Base-by-base conservation (phyloP, 371 early-diverging fungal species). In the Mortierella sp. region DNA sequence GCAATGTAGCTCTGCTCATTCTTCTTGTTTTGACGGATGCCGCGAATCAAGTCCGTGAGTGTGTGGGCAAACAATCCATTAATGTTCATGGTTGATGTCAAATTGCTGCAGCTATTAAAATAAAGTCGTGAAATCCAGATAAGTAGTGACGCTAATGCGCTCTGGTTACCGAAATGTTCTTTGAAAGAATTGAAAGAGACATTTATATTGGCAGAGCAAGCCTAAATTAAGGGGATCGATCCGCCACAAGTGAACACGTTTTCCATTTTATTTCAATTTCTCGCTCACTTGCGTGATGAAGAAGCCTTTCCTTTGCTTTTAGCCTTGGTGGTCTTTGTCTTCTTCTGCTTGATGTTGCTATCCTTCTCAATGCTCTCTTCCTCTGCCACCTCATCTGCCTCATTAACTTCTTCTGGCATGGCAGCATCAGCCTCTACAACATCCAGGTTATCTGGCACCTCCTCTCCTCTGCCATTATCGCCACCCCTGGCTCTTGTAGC, bases 1-100 rank as follows among this genome's bases (percentile, higher is more conserved):
- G 91, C 85, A 68, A 98, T 95, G 85, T 95, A 97, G 59, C 89
- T 88, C 66, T 93, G 92, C 74, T 97, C 96, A 74, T 94, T 93
- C 74, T 93, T 91, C 80, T 97, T 96, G 89, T 96, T 95, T 49
- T 97, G 93, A 34, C 99, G 90, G 57, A 97, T 91, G 19, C 97
- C 97, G 67, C 97, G 92, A 76, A 98, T 97, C 66, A 97, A 88
- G 86, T 95, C 95, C 31, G 93, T 89, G 47, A 95, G 89, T 15
- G 93, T 85, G 76, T 94, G 94, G 80, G 94, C 93, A 84, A 96
- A 95, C 92, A 96, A 45, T 10, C 72, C 72, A 49, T 75, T 75
- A 66, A 81, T 75, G 70, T 42, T 58, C 61, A 72, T 72, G 29
- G 40, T 58, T 9, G 19, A 15, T 6, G n/a, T 31, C 43, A 31